These are phyloP conservation scores for Powellomyces hirtus DNA, from an alignment of 192 early-diverging fungal genomes.

Conservation along the genomic window DNA sequence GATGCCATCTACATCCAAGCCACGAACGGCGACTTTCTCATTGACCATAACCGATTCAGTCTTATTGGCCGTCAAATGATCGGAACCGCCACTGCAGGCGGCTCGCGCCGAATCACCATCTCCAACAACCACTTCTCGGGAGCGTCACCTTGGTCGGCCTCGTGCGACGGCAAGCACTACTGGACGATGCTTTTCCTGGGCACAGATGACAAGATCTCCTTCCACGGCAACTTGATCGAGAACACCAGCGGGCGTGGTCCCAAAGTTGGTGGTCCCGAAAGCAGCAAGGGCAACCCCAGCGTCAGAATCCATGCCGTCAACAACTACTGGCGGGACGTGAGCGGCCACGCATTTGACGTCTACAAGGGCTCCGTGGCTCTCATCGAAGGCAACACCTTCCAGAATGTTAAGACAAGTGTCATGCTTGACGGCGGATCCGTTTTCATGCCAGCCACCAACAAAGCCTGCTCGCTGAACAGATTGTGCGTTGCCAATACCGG, in stretches of 20 bases:
- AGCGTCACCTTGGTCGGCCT: background rate
- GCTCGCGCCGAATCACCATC: background rate
- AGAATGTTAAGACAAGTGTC: background rate
- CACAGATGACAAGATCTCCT: slow-evolving; percentile 1
- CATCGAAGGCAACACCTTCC: background rate
- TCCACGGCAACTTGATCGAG: slow-evolving; percentile 1
- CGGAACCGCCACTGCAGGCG: background rate
- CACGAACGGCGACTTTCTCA: background rate
- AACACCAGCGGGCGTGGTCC: background rate
- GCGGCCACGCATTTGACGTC: background rate
- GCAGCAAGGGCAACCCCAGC: too few species aligned
- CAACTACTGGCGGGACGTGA: background rate
- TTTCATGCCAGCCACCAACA: too few species aligned
- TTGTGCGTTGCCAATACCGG: too few species aligned
- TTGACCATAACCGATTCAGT: background rate
- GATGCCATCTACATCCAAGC: background rate
- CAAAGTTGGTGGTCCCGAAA: background rate
- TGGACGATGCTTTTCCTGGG: background rate
- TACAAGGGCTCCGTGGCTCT: background rate
- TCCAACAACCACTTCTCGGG: background rate
- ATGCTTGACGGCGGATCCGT: too few species aligned
- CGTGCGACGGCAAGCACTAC: slow-evolving; percentile 2
- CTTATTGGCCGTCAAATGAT: background rate
- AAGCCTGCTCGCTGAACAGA: too few species aligned
- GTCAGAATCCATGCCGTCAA: background rate